These are phyloP conservation scores for Cytospora leucostoma DNA, from an alignment of 2,329 filamentous ascomycete species.

Conservation along the genomic window DNA sequence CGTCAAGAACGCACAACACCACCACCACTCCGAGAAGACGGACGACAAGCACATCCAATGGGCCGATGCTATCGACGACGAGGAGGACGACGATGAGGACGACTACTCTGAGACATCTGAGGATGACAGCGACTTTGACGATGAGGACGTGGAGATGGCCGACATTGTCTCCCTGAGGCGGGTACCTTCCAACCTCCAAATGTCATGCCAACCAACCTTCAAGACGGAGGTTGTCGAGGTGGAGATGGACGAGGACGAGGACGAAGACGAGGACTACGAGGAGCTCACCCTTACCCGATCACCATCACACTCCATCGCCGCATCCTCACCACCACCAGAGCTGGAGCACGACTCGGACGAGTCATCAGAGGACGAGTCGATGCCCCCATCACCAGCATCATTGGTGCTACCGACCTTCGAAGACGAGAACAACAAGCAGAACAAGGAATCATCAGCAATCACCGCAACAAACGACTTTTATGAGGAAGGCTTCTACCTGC, in stretches of 20 bases:
- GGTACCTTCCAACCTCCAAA: constrained; percentile 40
- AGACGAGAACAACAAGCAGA: constrained; percentile 59
- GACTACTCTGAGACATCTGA: constrained; percentile 57
- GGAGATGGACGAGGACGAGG: constrained; percentile 50
- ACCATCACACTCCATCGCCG: constrained; percentile 53
- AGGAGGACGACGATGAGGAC: constrained; percentile 62
- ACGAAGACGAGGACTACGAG: constrained; percentile 66
- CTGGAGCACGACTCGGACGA: constrained; percentile 66
- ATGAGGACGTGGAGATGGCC: constrained; percentile 61
- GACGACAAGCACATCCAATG: constrained; percentile 80
- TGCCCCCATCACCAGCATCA: constrained; percentile 70
- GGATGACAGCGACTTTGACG: constrained; percentile 48
- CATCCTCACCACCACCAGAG: constrained; percentile 64
- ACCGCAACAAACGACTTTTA: constrained; percentile 45
- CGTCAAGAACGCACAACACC: constrained; percentile 66
- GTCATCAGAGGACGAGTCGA: constrained; percentile 70
- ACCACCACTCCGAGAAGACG: constrained; percentile 35
- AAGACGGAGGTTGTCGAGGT: constrained; percentile 42
- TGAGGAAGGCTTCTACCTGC: constrained; percentile 55
- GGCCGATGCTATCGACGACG: constrained; percentile 77
- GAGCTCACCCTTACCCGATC: constrained; percentile 69
- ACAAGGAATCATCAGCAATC: constrained; percentile 38
- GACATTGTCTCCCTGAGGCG: constrained; percentile 50
- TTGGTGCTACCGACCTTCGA: constrained; percentile 60
- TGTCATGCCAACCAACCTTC: constrained; percentile 39